Conservation (phyloP, 106 monocot genomes). For the Phalaenopsis equestris region DNA sequence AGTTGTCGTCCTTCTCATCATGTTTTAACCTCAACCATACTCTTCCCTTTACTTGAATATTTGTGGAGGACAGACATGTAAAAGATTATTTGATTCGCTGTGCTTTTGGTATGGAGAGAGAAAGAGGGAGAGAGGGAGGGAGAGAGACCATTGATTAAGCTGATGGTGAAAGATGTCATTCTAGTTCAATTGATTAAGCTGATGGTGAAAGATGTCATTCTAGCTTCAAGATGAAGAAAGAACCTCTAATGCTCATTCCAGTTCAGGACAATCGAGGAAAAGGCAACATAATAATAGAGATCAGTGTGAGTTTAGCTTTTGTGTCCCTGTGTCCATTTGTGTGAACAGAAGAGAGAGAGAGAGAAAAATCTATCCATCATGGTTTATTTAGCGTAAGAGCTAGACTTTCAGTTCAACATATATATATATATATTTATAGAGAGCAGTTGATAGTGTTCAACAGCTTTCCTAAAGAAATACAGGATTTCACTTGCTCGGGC, state of each 20-base stretch:
- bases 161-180: conserved; percentile 7
- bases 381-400: neutral
- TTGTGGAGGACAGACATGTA: neutral
- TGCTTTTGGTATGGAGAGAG: neutral
- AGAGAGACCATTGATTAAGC: neutral
- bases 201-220: conserved; percentile 9
- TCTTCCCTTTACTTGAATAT: neutral
- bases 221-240: conserved; percentile 8
- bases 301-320: neutral
- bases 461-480: neutral
- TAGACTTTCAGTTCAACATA: neutral
- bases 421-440: neutral
- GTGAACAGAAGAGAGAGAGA: neutral
- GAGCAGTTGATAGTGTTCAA: neutral
- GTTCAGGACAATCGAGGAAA: neutral
- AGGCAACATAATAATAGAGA: conserved; percentile 7
- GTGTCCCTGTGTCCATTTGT: neutral
- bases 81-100: neutral
- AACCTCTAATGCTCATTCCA: neutral
- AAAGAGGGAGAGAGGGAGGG: neutral
- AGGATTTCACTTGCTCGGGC: neutral
- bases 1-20: neutral
- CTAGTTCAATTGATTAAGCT: neutral
- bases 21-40: conserved; percentile 1
- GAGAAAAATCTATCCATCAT: neutral